Evolutionary conservation across 2,329 filamentous ascomycete species (phyloP).

Genomic region (Xylariaceae sp.): DNA sequence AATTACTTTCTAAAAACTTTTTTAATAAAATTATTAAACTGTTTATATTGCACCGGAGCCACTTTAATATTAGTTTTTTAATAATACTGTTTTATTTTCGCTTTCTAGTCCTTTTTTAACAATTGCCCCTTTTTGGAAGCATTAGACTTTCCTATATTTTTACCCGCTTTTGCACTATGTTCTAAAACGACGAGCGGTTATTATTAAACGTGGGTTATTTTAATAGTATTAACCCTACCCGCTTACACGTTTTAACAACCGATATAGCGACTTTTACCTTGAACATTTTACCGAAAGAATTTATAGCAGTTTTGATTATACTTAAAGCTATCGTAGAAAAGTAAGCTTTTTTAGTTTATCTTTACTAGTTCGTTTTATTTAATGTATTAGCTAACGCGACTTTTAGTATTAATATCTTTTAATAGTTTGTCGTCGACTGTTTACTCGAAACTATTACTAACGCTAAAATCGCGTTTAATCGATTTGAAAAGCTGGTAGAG

Average conservation of each 20-base stretch:
- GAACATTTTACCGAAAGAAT: too few species aligned
- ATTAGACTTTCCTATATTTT: too few species aligned
- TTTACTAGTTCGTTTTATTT: too few species aligned
- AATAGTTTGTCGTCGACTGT: not conserved
- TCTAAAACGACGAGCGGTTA: too few species aligned
- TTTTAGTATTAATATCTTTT: too few species aligned
- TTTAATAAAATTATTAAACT: not conserved
- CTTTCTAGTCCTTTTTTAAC: too few species aligned
- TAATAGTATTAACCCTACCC: not conserved
- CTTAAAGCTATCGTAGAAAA: too few species aligned
- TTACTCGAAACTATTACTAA: not conserved
- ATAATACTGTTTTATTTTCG: not conserved
- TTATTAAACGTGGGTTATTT: too few species aligned
- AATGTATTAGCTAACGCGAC: too few species aligned
- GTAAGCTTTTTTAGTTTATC: too few species aligned
- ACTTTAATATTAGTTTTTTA: not conserved
- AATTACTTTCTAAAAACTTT: not conserved
- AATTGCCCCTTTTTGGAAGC: too few species aligned
- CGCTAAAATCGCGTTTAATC: not conserved
- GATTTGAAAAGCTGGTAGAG: not conserved
- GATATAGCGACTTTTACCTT: not conserved
- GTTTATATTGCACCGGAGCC: not conserved
- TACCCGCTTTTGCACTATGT: not conserved
- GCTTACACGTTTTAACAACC: not conserved
- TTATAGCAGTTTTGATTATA: too few species aligned